Evolutionary conservation across 345 rosid genomes (phyloP), one percentile per base, ranked within the genome.

Genomic region (Viola odorata): DNA sequence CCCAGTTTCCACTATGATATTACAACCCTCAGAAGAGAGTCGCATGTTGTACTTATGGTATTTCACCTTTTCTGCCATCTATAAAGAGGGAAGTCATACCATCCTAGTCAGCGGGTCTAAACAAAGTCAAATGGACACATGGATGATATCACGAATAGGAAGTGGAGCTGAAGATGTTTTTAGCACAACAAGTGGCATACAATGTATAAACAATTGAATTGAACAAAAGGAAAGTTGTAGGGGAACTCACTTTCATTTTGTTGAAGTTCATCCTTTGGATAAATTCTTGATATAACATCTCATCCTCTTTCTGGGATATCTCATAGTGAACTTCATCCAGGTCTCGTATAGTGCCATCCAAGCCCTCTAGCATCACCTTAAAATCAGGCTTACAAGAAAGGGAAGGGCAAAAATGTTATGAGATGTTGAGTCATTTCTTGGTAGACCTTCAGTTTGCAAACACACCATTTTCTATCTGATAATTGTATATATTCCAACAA

Each of bases 291-390:
- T 92, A 87, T 49, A 90, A 82, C 78, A 90, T 86, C 45, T 81
- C 96, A 79, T 94, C 99, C 72, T 94, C 97, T 81, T 85, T 94
- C 84, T 83, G 82, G n/a, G 99, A 94, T 67, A 94, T 94, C 80
- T 94, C 97, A 58, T 88, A 94, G 75, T 90, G 97, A 60, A 85
- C 95, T 74, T 88, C 99, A 77, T 94, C 99, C 49, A 70, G 69
- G 73, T 94, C 99, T 76, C 76, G 86, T 68, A 70, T 84, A 41
- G 95, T 86, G 69, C 99, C 97, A 78, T 88, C 97, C 97, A 96
- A 94, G 47, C 97, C 99, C 76, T 94, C 97, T 3, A 96, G 95
- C 99, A 94, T 88, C 16, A 94, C 96, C 80, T 90, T 94, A 72
- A 90, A 94, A 73, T 86, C 96, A 0, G 99, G 99, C 57, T 88